Conservation (phyloP, 176 grass and related monocot species). For the Aegilops bicornis region DNA sequence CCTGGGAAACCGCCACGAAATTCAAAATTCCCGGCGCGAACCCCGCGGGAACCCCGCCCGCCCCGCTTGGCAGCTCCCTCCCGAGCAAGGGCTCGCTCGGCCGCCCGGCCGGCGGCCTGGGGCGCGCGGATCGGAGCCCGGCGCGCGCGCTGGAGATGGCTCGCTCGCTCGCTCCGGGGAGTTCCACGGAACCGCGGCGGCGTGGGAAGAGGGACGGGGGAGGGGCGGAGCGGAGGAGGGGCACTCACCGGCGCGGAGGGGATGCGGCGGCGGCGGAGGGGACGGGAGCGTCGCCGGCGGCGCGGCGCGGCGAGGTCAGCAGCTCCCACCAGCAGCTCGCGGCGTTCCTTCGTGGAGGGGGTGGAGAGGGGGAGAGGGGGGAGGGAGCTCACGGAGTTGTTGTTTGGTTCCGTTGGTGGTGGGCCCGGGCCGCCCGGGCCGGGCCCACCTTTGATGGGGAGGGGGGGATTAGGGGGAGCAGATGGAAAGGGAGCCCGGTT, state of each 20-base stretch:
- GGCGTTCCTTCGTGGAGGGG: neutral
- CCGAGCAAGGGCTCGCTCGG: neutral
- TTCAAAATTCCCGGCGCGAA: conserved; percentile 39
- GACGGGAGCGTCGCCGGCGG: neutral
- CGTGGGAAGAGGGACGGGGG: too few species aligned
- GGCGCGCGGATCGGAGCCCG: conserved; percentile 31
- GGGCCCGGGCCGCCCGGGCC: neutral
- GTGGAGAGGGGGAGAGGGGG: neutral
- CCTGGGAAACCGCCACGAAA: conserved; percentile 18
- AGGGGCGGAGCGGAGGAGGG: neutral
- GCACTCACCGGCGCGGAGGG: neutral
- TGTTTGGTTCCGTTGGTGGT: conserved; percentile 35
- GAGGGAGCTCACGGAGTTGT: neutral
- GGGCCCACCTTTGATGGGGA: neutral
- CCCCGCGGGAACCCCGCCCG: neutral
- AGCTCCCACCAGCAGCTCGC: conserved; percentile 20
- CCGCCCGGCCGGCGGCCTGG: neutral
- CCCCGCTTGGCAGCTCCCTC: neutral
- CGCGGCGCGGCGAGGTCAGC: conserved; percentile 31
- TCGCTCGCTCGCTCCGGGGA: neutral
- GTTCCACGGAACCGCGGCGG: too few species aligned
- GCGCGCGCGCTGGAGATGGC: neutral
- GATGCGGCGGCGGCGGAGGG: neutral
- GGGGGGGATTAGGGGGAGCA: neutral
- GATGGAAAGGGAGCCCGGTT: neutral